These are phyloP conservation scores for Knoxdaviesia proteae DNA, from an alignment of 2,329 filamentous ascomycete species.

Conservation along the genomic window DNA sequence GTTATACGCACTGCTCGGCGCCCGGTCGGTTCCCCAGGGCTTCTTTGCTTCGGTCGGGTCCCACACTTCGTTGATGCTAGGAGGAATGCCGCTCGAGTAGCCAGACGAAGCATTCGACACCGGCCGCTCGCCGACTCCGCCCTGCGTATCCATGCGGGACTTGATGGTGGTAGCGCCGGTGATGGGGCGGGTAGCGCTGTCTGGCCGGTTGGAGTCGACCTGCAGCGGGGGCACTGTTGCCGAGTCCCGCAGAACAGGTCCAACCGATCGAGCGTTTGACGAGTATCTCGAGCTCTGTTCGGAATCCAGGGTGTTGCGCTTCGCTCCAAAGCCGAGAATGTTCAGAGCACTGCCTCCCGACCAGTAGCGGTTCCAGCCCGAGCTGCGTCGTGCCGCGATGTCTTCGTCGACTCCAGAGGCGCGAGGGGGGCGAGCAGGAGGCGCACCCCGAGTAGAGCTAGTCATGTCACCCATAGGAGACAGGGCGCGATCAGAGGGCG, in stretches of 20 bases:
- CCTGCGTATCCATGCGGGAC: slow-evolving; percentile 47
- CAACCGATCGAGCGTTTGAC: slow-evolving; percentile 12
- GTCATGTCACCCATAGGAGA: too few relatives aligned
- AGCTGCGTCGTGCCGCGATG: slow-evolving; percentile 33
- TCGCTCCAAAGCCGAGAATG: slow-evolving; percentile 36
- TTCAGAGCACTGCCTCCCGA: slow-evolving; percentile 50
- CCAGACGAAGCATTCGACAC: slow-evolving; percentile 29
- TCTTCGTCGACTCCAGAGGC: slow-evolving; percentile 10
- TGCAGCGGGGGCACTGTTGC: slow-evolving; percentile 48
- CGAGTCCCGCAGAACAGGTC: slow-evolving; percentile 41
- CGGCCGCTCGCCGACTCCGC: slow-evolving; percentile 38
- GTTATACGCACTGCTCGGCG: slow-evolving; percentile 29
- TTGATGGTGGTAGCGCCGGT: slow-evolving; percentile 21
- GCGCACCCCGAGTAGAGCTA: background rate
- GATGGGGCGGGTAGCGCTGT: too few relatives aligned
- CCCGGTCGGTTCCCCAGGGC: slow-evolving; percentile 28
- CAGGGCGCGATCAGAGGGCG: too few relatives aligned
- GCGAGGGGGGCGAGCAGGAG: slow-evolving; percentile 1
- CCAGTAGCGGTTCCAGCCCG: slow-evolving; percentile 62
- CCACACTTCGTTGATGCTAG: slow-evolving; percentile 38
- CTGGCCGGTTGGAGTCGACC: slow-evolving; percentile 34
- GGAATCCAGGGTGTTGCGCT: slow-evolving; percentile 30
- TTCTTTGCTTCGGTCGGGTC: slow-evolving; percentile 22
- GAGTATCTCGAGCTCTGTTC: slow-evolving; percentile 37
- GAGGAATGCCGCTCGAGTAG: slow-evolving; percentile 45